Evolutionary conservation across 108 stramenopile genomes (phyloP), one percentile per base, ranked within the genome.

Genomic region (Skeletonema grethae): DNA sequence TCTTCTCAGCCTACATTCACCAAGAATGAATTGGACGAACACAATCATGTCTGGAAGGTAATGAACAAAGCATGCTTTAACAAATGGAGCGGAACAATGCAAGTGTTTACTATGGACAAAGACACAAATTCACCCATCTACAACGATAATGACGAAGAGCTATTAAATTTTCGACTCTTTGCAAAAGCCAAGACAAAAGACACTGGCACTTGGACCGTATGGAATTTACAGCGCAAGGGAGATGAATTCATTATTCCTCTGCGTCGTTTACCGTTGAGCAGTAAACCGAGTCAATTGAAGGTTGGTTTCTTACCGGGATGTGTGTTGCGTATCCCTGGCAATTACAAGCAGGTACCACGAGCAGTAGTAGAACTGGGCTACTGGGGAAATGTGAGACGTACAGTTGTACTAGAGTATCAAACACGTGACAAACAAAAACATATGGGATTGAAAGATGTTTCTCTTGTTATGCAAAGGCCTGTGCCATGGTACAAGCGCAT

Each of bases 161-260:
- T 48, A 48, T 48, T 48, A 48, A 48, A 48, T 7, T 48, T 48
- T 48, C 46, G 46, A 18, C 46, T 48, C n/a, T 48, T 16, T 16
- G 46, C 46, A 48, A 48, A 18, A 48, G 46, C 16, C 46, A 46
- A 6, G 46, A 6, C 15, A 46, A 16, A n/a, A 18, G 46, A 46
- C 16, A 48, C 46, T 48, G 46, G 46, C 46, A 48, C 46, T 48
- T 48, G 46, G 46, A 48, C 46, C 16, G 46, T 48, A 18, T 48
- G 46, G 46, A 48, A 48, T 48, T 48, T 48, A 18, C 46, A 48
- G 46, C 46, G 46, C 46, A 18, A 2, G 46, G 46, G 46, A 48
- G 46, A 48, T 48, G 18, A 48, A 48, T 6, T n/a, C 2, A 7
- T 18, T 48, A 16, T 48, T 48, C 46, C 46, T 18, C 18, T 48